phyloP scores from a whole-genome alignment of 345 rosid species.

The Chamaenerion angustifolium region DNA sequence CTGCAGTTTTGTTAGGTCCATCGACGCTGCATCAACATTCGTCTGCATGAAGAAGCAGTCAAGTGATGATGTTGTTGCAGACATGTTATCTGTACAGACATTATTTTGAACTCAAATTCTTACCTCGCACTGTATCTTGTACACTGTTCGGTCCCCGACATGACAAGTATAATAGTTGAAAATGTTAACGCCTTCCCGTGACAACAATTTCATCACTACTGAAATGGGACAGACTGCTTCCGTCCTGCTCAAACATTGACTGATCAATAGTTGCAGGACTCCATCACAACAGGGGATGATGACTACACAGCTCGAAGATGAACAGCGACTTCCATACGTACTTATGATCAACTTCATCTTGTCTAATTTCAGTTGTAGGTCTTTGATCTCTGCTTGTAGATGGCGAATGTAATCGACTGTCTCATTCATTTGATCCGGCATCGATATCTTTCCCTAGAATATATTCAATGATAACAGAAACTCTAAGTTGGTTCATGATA shows the following conservation, averaged over 20 bases:
- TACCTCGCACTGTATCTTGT: conserved; percentile 51
- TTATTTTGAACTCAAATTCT: no score
- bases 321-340: no score
- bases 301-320: no score
- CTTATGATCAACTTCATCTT: conserved; percentile 16
- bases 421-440: conserved; percentile 63
- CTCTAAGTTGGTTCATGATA: no score
- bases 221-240: conserved; percentile 26
- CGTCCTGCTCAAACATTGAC: conserved; percentile 6
- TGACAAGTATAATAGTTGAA: conserved; percentile 32
- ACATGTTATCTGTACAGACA: no score
- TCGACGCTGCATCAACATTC: no score
- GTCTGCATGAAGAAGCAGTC: no score
- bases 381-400: conserved; percentile 27
- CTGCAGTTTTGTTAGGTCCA: no score
- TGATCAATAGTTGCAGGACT: conserved; percentile 31
- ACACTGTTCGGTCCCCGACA: conserved; percentile 27
- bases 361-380: conserved; percentile 25
- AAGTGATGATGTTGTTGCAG: no score
- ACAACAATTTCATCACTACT: conserved; percentile 25
- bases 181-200: conserved; percentile 35
- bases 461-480: no score
- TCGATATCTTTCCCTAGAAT: conserved; percentile 67
- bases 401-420: conserved; percentile 50
- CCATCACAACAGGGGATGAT: no score